Evolutionary conservation across 495 filamentous ascomycete species (phyloP).

Genomic region (Podospora tetraspora): DNA sequence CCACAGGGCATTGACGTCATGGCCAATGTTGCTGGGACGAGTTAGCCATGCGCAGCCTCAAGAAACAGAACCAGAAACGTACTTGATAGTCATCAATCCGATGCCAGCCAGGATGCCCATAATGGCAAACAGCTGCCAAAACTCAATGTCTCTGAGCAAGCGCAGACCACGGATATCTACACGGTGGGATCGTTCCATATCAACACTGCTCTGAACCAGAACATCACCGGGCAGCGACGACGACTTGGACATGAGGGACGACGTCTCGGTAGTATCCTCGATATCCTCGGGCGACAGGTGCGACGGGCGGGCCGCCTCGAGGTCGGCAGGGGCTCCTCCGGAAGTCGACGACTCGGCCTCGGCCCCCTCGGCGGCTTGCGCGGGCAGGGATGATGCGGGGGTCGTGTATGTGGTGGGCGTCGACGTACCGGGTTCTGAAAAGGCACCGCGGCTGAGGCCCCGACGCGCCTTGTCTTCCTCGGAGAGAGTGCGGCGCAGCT

Average conservation of each 20-base stretch:
- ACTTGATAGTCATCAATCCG: constrained; percentile 99
- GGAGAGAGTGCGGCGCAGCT: constrained; percentile 59
- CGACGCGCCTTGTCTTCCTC: constrained; percentile 42
- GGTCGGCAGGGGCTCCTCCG: constrained; percentile 21
- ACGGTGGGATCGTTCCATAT: constrained; percentile 57
- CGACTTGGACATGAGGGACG: constrained; percentile 72
- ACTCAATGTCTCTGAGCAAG: constrained; percentile 70
- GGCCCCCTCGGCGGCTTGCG: constrained; percentile 20
- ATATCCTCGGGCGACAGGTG: constrained; percentile 24
- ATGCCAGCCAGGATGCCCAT: constrained; percentile 88
- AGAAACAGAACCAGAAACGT: constrained; percentile 33
- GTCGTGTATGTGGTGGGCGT: constrained; percentile 33
- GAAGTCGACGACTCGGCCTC: constrained; percentile 16
- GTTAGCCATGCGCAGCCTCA: constrained; percentile 33
- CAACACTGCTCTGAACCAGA: constrained; percentile 49
- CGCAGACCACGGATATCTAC: constrained; percentile 85
- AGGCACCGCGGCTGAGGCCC: constrained; percentile 26
- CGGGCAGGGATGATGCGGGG: constrained; percentile 15
- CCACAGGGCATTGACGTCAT: constrained; percentile 77
- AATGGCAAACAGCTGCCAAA: constrained; percentile 82
- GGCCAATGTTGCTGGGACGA: constrained; percentile 78
- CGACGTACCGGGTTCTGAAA: constrained; percentile 67
- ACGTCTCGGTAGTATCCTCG: constrained; percentile 63
- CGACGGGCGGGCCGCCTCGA: constrained; percentile 34
- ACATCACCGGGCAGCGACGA: constrained; percentile 45